Percentiles rank a stretch among this genome's conserved stretches.
Evolutionary conservation across 768 basidiomycete species (phyloP).

Genomic region (Leccinellum luteum): DNA sequence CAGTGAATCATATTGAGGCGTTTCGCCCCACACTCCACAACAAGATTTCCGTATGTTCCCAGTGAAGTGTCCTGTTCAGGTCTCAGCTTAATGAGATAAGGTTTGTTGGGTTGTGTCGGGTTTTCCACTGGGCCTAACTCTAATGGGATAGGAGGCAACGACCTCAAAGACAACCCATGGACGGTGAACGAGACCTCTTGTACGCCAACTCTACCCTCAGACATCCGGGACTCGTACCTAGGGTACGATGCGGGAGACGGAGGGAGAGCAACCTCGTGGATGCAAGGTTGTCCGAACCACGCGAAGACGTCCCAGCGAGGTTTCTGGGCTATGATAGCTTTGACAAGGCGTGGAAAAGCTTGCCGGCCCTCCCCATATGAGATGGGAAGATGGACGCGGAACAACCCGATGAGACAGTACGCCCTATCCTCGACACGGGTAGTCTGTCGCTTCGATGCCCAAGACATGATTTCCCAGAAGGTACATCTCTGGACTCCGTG

Average conservation of each 20-base stretch:
- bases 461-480: conserved; percentile 14
- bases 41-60: neutral
- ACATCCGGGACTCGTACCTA: neutral
- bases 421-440: conserved; percentile 22
- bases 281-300: conserved; percentile 10
- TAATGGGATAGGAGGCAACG: conserved; percentile 5
- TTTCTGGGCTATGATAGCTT: conserved; percentile 1
- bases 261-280: conserved; percentile 12
- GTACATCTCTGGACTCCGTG: neutral
- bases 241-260: conserved; percentile 13
- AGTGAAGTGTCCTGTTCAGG: neutral
- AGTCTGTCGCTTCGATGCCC: conserved; percentile 23
- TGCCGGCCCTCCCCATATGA: conserved; percentile 21
- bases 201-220: neutral
- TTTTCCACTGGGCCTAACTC: neutral
- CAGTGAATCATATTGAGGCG: neutral
- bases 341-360: conserved; percentile 19
- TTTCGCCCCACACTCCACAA: conserved; percentile 6
- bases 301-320: conserved; percentile 12
- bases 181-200: conserved; percentile 1
- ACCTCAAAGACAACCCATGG: neutral
- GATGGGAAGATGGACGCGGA: conserved; percentile 16
- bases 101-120: neutral
- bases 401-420: conserved; percentile 21
- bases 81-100: neutral